These are phyloP conservation scores for Stropharia rugosoannulata DNA, from an alignment of 768 basidiomycete species.

Conservation along the genomic window DNA sequence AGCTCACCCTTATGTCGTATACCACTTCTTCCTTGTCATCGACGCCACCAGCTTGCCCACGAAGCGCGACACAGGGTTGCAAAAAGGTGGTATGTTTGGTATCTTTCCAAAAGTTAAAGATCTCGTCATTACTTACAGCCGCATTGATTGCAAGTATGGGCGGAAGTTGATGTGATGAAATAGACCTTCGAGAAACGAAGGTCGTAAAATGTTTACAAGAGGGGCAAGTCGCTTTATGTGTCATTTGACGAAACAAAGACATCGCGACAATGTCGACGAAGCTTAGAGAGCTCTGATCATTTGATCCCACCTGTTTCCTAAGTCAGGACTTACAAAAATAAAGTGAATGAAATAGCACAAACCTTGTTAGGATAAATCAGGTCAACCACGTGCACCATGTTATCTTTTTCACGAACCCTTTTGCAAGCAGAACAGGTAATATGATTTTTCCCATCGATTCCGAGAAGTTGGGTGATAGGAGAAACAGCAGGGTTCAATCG, in stretches of 20 bases:
- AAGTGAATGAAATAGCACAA: conserved; percentile 10
- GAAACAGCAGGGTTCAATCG: conserved; percentile 44
- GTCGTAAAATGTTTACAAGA: conserved; percentile 76
- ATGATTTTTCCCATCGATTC: conserved; percentile 74
- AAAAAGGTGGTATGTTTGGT: conserved; percentile 57
- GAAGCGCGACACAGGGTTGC: conserved; percentile 50
- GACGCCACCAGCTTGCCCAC: conserved; percentile 57
- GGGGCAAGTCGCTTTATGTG: conserved; percentile 85
- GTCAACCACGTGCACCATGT: conserved; percentile 82
- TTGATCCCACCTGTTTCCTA: conserved; percentile 7
- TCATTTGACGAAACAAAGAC: conserved; percentile 79
- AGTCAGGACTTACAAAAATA: not conserved
- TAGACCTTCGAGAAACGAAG: conserved; percentile 69
- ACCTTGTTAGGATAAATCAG: conserved; percentile 87
- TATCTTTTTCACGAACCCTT: conserved; percentile 68
- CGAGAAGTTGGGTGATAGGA: conserved; percentile 84
- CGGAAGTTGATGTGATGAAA: conserved; percentile 67
- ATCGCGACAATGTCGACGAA: conserved; percentile 70
- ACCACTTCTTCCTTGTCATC: conserved; percentile 54
- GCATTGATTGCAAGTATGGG: conserved; percentile 88
- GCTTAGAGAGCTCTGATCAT: conserved; percentile 31
- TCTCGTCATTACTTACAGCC: conserved; percentile 74
- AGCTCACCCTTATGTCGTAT: conserved; percentile 74
- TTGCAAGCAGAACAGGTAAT: conserved; percentile 78
- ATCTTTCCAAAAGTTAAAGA: conserved; percentile 76